A percentile compares a stretch with the other conserved stretches of the same genome.
Conservation (phyloP, 176 grass and related monocot species). For the Tillandsia fasciculata region DNA sequence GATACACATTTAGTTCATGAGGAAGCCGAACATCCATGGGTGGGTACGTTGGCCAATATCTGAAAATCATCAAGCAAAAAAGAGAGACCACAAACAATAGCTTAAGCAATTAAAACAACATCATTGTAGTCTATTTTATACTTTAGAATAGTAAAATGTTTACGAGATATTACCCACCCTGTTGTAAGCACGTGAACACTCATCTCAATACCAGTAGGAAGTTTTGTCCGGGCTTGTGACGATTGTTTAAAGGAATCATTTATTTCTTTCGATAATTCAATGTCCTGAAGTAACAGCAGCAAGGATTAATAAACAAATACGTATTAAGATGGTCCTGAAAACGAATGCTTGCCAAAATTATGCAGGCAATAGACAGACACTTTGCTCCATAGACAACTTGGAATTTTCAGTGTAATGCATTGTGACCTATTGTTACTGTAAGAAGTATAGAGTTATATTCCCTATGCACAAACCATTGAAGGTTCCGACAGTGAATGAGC, state of each 20-base stretch:
- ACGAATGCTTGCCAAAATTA: neutral
- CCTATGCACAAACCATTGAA: no score
- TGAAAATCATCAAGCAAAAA: slow-evolving; percentile 33
- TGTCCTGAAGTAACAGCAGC: slow-evolving; percentile 45
- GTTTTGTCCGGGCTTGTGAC: slow-evolving; percentile 93
- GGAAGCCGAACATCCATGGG: slow-evolving; percentile 97
- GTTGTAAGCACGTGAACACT: slow-evolving; percentile 99
- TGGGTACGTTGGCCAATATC: slow-evolving; percentile 99
- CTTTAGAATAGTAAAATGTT: neutral
- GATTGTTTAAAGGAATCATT: slow-evolving; percentile 99
- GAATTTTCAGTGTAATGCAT: no score
- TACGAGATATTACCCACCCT: slow-evolving; percentile 36
- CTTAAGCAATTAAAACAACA: neutral
- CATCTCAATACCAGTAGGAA: slow-evolving; percentile 97
- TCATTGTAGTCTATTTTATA: neutral
- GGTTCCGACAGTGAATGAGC: no score
- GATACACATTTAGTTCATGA: slow-evolving; percentile 95
- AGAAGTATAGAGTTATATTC: no score
- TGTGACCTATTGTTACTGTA: no score
- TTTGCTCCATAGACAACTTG: neutral
- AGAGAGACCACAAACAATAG: neutral
- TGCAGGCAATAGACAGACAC: neutral
- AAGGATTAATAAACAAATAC: neutral
- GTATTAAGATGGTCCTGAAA: neutral
- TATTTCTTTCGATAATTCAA: slow-evolving; percentile 98